Evolutionary conservation across 495 filamentous ascomycete genomes (phyloP), one percentile per base, ranked within the genome.

Genomic region (Aspergillus avenaceus): DNA sequence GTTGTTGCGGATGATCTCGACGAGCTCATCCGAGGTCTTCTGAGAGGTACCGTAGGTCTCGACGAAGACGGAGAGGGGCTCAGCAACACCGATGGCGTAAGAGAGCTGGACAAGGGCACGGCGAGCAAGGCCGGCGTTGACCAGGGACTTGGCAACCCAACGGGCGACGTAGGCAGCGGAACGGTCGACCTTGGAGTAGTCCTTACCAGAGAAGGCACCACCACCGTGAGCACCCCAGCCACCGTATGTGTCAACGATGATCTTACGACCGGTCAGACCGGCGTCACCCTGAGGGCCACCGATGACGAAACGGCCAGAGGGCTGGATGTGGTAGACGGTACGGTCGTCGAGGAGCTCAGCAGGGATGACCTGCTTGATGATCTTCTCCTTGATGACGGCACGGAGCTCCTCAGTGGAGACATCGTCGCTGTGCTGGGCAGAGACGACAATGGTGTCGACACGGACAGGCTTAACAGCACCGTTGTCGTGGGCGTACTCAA

Each of bases 221-320:
- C 93, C 93, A 82, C 93, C 93, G 80, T 98, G 93, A 59, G 93
- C 93, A 77, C 93, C 93, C 93, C 93, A 98, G 63, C 93, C 93
- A 78, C 93, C 93, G 79, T 98, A 98, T 73, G 93, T 97, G 76
- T 98, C 93, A 69, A 98, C 93, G 64, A 98, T 98, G 82, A 98
- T 98, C 84, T 98, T 98, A 70, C 93, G 91, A 72, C 93, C 93
- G 56, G 93, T 98, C 45, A 98, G 82, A 83, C 93, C 93, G 63
- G 93, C 93, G 65, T 98, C 93, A 83, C 93, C 93, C 80, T 98
- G 93, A 53, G 93, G 93, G 63, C 93, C 93, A 77, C 93, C 93
- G 59, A 98, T 98, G 79, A 97, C 90, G 83, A 98, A 98, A 52
- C 90, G 87, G 55, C 93, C 93, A 29, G 91, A 96, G 62, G 93